Conservation (phyloP, 768 basidiomycete species). For the Suillus subalutaceus region DNA sequence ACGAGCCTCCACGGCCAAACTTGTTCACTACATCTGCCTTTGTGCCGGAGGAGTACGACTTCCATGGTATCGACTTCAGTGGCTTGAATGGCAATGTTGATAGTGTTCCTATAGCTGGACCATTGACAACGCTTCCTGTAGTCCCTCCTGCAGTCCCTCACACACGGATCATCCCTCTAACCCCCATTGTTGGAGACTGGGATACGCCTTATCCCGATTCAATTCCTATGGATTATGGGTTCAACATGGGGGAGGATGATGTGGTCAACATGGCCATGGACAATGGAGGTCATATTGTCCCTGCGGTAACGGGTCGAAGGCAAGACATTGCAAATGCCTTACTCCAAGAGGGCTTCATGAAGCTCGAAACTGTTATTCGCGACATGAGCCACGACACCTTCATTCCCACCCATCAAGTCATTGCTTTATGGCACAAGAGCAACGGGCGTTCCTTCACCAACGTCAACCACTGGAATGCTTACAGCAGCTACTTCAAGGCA, state of each 20-base stretch:
- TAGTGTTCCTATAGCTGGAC: background rate
- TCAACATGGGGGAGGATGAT: no score
- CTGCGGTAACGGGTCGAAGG: background rate
- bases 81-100: background rate
- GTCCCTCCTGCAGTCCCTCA: constrained; percentile 1
- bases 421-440: constrained; percentile 11
- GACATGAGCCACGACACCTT: constrained; percentile 4
- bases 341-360: constrained; percentile 3
- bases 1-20: background rate
- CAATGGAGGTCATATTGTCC: background rate
- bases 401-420: constrained; percentile 7
- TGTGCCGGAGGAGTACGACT: background rate
- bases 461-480: constrained; percentile 13
- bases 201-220: background rate
- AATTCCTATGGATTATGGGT: background rate
- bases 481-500: constrained; percentile 8
- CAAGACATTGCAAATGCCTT: background rate
- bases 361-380: background rate
- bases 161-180: background rate
- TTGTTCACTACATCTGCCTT: background rate
- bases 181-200: background rate
- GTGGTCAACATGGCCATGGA: background rate
- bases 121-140: background rate
- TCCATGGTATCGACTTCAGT: background rate
- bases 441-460: constrained; percentile 1